A percentile compares a stretch with the other conserved stretches of the same genome.
Evolutionary conservation across 1,139 yeast genomes (phyloP).

Genomic region (Schwanniomyces etchellsii): DNA sequence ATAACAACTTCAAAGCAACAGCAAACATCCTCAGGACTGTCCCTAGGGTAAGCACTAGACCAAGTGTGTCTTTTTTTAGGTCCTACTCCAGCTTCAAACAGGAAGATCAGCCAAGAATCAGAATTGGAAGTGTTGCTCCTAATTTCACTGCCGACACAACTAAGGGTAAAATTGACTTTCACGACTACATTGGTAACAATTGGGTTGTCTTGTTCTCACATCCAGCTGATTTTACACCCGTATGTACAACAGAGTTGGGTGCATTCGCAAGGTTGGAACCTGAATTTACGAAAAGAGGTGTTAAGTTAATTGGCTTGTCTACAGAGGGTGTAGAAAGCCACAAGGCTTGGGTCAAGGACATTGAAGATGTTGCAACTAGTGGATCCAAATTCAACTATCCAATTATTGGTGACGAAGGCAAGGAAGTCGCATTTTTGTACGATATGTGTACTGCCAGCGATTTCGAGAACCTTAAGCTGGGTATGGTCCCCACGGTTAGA

Average conservation of each 20-base stretch:
- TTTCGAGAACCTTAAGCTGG: slow-evolving; percentile 66
- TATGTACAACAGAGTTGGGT: slow-evolving; percentile 91
- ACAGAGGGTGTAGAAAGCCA: slow-evolving; percentile 77
- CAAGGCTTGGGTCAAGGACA: slow-evolving; percentile 79
- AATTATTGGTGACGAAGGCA: slow-evolving; percentile 76
- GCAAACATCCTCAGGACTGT: slow-evolving; percentile 1
- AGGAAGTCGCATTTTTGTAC: slow-evolving; percentile 75
- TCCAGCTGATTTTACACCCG: slow-evolving; percentile 94
- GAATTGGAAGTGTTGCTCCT: slow-evolving; percentile 72
- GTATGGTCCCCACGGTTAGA: slow-evolving; percentile 75
- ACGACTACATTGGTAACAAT: slow-evolving; percentile 70
- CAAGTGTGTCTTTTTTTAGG: slow-evolving; percentile 2
- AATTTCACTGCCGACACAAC: slow-evolving; percentile 78
- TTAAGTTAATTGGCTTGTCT: slow-evolving; percentile 80
- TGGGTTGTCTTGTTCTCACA: slow-evolving; percentile 89
- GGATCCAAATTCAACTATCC: slow-evolving; percentile 76
- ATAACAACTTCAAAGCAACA: too few species aligned
- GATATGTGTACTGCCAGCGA: slow-evolving; percentile 93
- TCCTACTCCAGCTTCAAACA: slow-evolving; percentile 37
- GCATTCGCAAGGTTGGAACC: slow-evolving; percentile 83
- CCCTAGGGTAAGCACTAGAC: slow-evolving; percentile 1
- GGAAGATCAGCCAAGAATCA: slow-evolving; percentile 63
- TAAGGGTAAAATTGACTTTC: slow-evolving; percentile 72
- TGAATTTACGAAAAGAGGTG: slow-evolving; percentile 73
- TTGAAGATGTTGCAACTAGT: slow-evolving; percentile 60